Base-by-base conservation (phyloP, 2,329 filamentous ascomycete species). In the Nemania bipapillata region DNA sequence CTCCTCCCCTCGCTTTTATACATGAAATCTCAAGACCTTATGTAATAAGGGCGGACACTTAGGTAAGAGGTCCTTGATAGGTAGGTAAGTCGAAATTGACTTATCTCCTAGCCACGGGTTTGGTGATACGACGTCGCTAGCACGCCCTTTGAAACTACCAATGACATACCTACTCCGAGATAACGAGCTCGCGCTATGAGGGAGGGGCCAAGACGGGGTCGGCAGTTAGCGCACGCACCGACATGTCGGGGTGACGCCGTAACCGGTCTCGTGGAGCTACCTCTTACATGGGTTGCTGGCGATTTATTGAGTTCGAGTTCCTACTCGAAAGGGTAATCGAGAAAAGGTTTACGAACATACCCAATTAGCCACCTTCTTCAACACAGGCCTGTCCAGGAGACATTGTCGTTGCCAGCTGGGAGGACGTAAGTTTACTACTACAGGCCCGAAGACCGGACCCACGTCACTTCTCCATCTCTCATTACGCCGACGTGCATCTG, bases 111-210 rank as follows among this genome's bases (percentile, higher is more conserved):
- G 8, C 20, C 57, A 30, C 60, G 59, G 35, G 56, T 49, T 50
- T 64, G 17, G 55, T 42, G 56, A 61, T 61, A 56, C 64, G 64
- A 70, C 32, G 37, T 61, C 52, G 56, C 55, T 66, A 63, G 62
- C 55, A 56, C 56, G 35, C n/a, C 37, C 28, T 11, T 30, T 26
- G 12, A 42, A 58, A 50, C 30, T 49, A 26, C 47, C 65, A 67
- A 57, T 63, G n/a, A 50, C 26, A 59, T 37, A 54, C 32, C n/a
- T 24, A 49, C 17, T 40, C 30, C 22, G 28, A 61, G 60, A 65
- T 57, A 60, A 54, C 30, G 42, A 42, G 28, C 57, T 17, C 20
- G 56, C 26, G 24, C 22, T 47, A 56, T 22, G 40, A 35, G 49
- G n/a, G 45, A 24, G 50, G 42, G 42, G 53, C 55, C 55, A 64